Base-by-base conservation (phyloP, 768 basidiomycete genomes). In the Pleurotus giganteus region DNA sequence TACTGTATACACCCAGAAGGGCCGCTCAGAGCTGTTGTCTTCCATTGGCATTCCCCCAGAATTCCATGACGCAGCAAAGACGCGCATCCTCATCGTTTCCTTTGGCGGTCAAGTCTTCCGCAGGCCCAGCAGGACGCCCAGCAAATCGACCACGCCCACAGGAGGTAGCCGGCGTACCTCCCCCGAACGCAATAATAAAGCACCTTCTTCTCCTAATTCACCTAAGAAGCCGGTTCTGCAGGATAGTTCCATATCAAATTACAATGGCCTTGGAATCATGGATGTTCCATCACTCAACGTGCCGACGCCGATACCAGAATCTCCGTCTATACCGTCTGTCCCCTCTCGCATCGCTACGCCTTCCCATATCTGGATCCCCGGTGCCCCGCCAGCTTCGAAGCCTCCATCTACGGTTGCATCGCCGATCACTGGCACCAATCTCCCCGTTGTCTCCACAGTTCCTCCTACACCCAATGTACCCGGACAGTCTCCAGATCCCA, bases 91-190 rank as follows among this genome's bases (percentile, higher is more conserved):
- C 24, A 71, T 91, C 24, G 87, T 92, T 5, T 91, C 89, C 1
- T 92, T 92, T 62, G 89, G 89, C 13, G 89, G 89, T 0, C 89
- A 92, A 61, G 71, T 84, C 6, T 85, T 91, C 66, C 80, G 78
- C 53, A 76, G 74, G 47, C 84, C 85, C 2, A 77, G 71, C 55
- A 63, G 73, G 39, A 58, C 68, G 0, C 68, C 69, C 4, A 81
- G 80, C 61, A 66, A 71, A 43, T 37, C 67, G 9, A 65, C 62
- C 2, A 71, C 68, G 32, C 65, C 67, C 27, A 61, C 61, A 15
- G 63, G 65, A 1, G 58, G 56, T 1, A 66, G 60, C 49, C 59
- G 59, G 36, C 56, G 58, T 26, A 26, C 31, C 9, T 64, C 61
- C 34, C 55, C 55, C 4, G 56, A 61, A 21, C 31, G 58, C 4